Base-by-base conservation (phyloP, 352 stramenopile species). In the Globisporangium carolinianum region DNA sequence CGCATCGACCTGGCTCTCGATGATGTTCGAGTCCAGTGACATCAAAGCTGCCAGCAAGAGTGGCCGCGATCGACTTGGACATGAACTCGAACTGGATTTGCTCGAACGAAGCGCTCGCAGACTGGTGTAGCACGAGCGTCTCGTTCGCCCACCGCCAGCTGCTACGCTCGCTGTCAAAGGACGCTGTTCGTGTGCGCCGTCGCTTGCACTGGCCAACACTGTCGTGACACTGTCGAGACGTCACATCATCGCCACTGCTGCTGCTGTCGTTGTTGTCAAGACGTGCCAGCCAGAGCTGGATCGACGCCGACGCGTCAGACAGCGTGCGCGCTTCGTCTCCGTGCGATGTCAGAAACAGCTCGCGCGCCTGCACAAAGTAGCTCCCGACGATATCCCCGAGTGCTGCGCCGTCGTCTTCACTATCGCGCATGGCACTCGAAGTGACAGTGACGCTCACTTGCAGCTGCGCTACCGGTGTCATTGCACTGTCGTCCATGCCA, bases 61-160 rank as follows among this genome's bases (percentile, higher is more conserved):
- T 37, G 14, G 8, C 9, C 4, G 32, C 37, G 12, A 51, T 4
- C 17, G 37, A 37, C 6, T 53, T 37, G 4, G 36, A 49, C 14
- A 46, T 38, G 6, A 63, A 51, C 18, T 63, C 58, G 17, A 63
- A 58, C 1, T 41, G 55, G 1, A 61, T 11, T 18, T 7, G 12
- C 5, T 37, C 47, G 8, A 35, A 53, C 17, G 50, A 17, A 51
- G 17, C 36, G 4, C 54, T 37, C 2, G 14, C 18, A 15, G 24
- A 32, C 32, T 1, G 0, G 7, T 9, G 35, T 39, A 55, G 5
- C 3, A 32, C 10, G 42, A 77, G 61, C 51, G 55, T 61, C 36
- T 77, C 70, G 18, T 67, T 57, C 5, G 50, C 42, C 70, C 70
- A 77, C 36, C 32, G 11, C 67, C 70, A 77, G n/a, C 58, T 46